Percentiles rank a stretch among this genome's conserved stretches.
Conservation (phyloP, 129 eudicot genomes). For the Artemisia tridentata region DNA sequence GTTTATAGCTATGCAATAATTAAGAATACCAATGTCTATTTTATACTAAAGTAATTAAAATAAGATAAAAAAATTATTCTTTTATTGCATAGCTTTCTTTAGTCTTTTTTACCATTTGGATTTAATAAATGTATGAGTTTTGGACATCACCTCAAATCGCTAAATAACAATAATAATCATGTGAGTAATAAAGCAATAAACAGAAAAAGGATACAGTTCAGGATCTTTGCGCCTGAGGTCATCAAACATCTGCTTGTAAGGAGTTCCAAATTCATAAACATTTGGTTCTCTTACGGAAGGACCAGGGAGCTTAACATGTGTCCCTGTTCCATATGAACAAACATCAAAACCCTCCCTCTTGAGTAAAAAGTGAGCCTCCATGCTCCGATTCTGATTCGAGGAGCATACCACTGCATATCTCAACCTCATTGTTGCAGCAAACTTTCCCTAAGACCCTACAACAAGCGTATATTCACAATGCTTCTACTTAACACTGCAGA, state of each 20-base stretch:
- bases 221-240: slow-evolving; percentile 91
- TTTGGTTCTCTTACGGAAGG: slow-evolving; percentile 87
- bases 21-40: slow-evolving; percentile 19
- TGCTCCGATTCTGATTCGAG: slow-evolving; percentile 85
- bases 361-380: slow-evolving; percentile 81
- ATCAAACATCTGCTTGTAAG: slow-evolving; percentile 87
- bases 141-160: neutral
- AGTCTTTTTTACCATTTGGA: too few species aligned
- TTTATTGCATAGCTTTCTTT: too few species aligned
- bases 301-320: slow-evolving; percentile 94
- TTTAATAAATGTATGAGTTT: too few species aligned
- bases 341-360: slow-evolving; percentile 88
- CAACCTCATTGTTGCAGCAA: slow-evolving; percentile 22
- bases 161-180: neutral
- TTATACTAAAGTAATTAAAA: too few species aligned
- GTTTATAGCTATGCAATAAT: slow-evolving; percentile 51
- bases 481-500: slow-evolving; percentile 16
- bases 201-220: slow-evolving; percentile 54
- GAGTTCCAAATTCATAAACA: slow-evolving; percentile 91
- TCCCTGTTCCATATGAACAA: slow-evolving; percentile 83
- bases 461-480: neutral
- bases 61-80: too few species aligned
- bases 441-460: neutral
- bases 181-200: neutral
- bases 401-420: slow-evolving; percentile 86